These are phyloP conservation scores for Cyclaneusma minus DNA, from an alignment of 2,329 filamentous ascomycete genomes.

Conservation along the genomic window DNA sequence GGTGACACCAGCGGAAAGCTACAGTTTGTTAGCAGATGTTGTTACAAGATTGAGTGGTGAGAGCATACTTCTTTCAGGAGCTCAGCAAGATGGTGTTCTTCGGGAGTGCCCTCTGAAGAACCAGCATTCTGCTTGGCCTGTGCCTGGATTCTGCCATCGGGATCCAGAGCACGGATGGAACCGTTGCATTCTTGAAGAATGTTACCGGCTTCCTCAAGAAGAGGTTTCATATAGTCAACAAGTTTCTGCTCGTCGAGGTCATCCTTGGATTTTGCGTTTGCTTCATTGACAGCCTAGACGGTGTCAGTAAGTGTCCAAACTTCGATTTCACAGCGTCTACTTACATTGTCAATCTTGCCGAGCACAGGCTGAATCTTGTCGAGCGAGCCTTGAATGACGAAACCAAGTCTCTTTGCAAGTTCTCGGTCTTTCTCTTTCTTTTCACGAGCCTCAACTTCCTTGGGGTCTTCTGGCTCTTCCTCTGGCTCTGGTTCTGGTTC, in stretches of 20 bases:
- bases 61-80: conserved; percentile 54
- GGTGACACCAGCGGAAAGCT: conserved; percentile 64
- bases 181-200: conserved; percentile 81
- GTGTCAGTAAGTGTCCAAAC: too few species aligned
- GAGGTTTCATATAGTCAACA: conserved; percentile 70
- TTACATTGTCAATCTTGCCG: conserved; percentile 69
- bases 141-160: conserved; percentile 70
- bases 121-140: conserved; percentile 72
- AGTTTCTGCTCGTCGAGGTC: conserved; percentile 84
- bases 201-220: conserved; percentile 72
- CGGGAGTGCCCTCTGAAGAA: conserved; percentile 60
- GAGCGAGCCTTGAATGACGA: conserved; percentile 60
- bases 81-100: conserved; percentile 76
- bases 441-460: conserved; percentile 39
- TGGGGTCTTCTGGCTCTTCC: conserved; percentile 35
- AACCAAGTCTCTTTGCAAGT: conserved; percentile 61
- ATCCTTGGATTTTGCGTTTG: conserved; percentile 67
- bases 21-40: conserved; percentile 2
- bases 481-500: conserved; percentile 24
- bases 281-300: conserved; percentile 55
- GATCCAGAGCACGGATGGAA: conserved; percentile 72
- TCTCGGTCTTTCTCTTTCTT: conserved; percentile 53
- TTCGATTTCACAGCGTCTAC: conserved; percentile 13
- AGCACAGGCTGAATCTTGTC: conserved; percentile 75
- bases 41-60: neutral